phyloP scores from a whole-genome alignment of 352 stramenopile species.

The Pythium aquatile region DNA sequence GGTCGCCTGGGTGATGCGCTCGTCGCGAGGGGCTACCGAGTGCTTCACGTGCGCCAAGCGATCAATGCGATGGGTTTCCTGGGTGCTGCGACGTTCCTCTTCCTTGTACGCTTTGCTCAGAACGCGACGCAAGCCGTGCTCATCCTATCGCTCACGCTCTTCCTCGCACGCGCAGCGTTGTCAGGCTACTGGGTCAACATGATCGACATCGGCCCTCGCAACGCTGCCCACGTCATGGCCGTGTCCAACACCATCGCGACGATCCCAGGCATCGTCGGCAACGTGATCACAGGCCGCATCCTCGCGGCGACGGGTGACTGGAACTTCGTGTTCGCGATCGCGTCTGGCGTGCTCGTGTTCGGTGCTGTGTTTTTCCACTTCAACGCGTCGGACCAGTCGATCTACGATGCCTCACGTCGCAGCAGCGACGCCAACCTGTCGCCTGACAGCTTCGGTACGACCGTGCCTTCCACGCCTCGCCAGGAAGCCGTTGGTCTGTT shows the following conservation, averaged over 20 bases:
- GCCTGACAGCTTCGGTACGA: conserved; percentile 29
- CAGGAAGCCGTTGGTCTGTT: conserved; percentile 61
- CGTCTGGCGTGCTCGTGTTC: conserved; percentile 64
- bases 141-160: conserved; percentile 75
- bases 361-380: conserved; percentile 75
- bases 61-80: conserved; percentile 81
- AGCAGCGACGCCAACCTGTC: conserved; percentile 16
- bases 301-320: conserved; percentile 65
- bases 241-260: conserved; percentile 87
- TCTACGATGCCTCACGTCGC: conserved; percentile 36
- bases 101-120: conserved; percentile 64
- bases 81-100: conserved; percentile 69
- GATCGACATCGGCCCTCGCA: conserved; percentile 81
- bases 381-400: conserved; percentile 73
- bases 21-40: conserved; percentile 58
- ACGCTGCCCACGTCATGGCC: conserved; percentile 85
- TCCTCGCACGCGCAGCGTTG: conserved; percentile 70
- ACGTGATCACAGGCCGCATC: conserved; percentile 83
- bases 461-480: conserved; percentile 30
- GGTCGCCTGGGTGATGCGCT: conserved; percentile 64
- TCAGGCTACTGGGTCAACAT: conserved; percentile 90
- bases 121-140: conserved; percentile 48
- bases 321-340: conserved; percentile 85
- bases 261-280: conserved; percentile 81
- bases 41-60: conserved; percentile 71